Base-by-base conservation (phyloP, 2,329 filamentous ascomycete genomes). In the Exserohilum rostratum region DNA sequence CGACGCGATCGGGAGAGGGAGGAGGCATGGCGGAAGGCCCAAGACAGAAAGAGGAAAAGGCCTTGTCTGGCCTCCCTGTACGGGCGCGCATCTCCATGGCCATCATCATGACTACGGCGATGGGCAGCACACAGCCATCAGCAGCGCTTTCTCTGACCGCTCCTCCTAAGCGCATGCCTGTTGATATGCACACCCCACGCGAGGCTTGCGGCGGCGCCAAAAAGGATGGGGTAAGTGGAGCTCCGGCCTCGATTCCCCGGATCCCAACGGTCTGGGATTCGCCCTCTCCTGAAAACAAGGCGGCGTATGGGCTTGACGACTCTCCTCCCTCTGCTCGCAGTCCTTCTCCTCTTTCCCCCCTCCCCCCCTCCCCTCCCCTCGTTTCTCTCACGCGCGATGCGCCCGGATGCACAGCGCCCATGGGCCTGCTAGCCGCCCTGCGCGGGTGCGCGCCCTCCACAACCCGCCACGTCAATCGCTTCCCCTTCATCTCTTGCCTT, bases 131-230 rank as follows among this genome's bases (percentile, higher is more conserved):
- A n/a, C n/a, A n/a, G n/a, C n/a, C n/a, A n/a, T n/a, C n/a, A n/a
- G n/a, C n/a, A n/a, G n/a, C n/a, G n/a, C n/a, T 56, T 50, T 61
- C 61, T 61, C 62, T 68, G 65, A 67, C 65, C 65, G 65, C 65
- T 62, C 45, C 55, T 62, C 58, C 47, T 49, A 49, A 17, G 46
- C 53, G 55, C 56, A 54, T 49, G 18, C 27, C 31, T 33, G 15
- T n/a, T 9, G 38, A 30, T 42, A 55, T 54, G 44, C 45, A 50
- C 58, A 64, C 60, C 62, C 62, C 59, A 66, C 65, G 62, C 64
- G 64, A 59, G 59, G 63, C 64, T 59, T 60, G 58, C 54, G 42
- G 54, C 56, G 50, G 50, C 38, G 51, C 39, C 38, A 50, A 43
- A 34, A n/a, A 55, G 53, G 53, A 57, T 65, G 62, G 60, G 62